Evolutionary conservation across 106 monocot genomes (phyloP).

Genomic region (Dendrobium chrysotoxum): DNA sequence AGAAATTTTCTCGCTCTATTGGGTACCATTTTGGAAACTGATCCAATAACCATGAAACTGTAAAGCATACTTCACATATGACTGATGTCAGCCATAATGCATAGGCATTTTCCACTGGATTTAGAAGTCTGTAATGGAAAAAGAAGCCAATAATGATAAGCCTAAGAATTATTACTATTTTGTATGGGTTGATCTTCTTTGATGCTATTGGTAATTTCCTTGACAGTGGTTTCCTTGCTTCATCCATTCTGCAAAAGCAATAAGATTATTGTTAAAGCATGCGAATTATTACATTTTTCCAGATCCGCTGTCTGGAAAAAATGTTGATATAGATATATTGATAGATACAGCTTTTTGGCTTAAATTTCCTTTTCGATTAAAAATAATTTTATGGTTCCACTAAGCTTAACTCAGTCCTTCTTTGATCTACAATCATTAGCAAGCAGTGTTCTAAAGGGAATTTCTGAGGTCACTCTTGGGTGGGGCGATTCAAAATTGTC

Average conservation of each 20-base stretch:
- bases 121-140: conserved; percentile 56
- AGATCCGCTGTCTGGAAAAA: not conserved
- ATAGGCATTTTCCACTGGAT: conserved; percentile 54
- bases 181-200: conserved; percentile 57
- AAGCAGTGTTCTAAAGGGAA: no score
- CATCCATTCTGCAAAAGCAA: conserved; percentile 34
- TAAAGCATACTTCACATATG: conserved; percentile 76
- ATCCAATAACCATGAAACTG: conserved; percentile 64
- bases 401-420: no score
- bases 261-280: not conserved
- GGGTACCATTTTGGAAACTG: conserved; percentile 80
- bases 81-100: conserved; percentile 64
- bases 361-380: no score
- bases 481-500: no score
- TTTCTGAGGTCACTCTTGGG: no score
- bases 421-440: no score
- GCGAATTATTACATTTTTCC: not conserved
- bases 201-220: conserved; percentile 57
- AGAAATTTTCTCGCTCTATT: conserved; percentile 61
- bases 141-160: conserved; percentile 60
- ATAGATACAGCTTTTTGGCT: no score
- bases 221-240: conserved; percentile 53
- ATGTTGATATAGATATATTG: not conserved
- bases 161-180: conserved; percentile 51
- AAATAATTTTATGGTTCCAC: no score